These are phyloP conservation scores for Baeospora myosura DNA, from an alignment of 1,284 basidiomycete genomes.

Conservation along the genomic window DNA sequence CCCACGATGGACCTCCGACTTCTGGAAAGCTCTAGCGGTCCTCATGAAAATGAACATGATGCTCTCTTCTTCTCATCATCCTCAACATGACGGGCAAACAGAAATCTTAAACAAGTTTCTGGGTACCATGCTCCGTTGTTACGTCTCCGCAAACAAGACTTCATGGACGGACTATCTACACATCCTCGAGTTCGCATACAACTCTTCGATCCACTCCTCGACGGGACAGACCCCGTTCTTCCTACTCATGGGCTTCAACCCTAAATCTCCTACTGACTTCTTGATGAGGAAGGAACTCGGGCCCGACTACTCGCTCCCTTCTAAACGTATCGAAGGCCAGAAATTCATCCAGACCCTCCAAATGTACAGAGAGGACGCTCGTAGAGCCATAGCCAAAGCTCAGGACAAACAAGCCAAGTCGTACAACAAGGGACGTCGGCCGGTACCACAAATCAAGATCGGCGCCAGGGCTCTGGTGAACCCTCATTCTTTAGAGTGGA, in stretches of 20 bases:
- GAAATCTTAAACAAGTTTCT: slow-evolving; percentile 25
- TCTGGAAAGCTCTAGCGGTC: slow-evolving; percentile 17
- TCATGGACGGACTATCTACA: slow-evolving; percentile 11
- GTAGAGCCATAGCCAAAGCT: background rate
- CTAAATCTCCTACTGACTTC: background rate
- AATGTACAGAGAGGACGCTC: background rate
- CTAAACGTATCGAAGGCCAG: background rate
- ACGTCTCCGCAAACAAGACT: slow-evolving; percentile 10
- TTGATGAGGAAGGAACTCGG: background rate
- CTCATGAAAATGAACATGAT: slow-evolving; percentile 16
- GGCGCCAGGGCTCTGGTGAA: background rate
- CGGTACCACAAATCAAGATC: background rate
- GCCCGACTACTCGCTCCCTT: background rate
- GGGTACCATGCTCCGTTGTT: slow-evolving; percentile 20
- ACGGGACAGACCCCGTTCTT: background rate
- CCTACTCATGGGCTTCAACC: background rate
- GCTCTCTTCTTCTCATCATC: slow-evolving; percentile 24
- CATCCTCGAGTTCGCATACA: slow-evolving; percentile 18
- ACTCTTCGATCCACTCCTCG: slow-evolving; percentile 4
- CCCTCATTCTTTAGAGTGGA: background rate
- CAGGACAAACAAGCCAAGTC: background rate
- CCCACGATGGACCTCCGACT: slow-evolving; percentile 16
- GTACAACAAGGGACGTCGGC: background rate
- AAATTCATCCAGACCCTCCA: background rate
- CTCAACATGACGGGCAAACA: slow-evolving; percentile 25